Evolutionary conservation across 805 yeast species (phyloP), one percentile per base, ranked within the genome.

Genomic region (Candida ascalaphidarum): DNA sequence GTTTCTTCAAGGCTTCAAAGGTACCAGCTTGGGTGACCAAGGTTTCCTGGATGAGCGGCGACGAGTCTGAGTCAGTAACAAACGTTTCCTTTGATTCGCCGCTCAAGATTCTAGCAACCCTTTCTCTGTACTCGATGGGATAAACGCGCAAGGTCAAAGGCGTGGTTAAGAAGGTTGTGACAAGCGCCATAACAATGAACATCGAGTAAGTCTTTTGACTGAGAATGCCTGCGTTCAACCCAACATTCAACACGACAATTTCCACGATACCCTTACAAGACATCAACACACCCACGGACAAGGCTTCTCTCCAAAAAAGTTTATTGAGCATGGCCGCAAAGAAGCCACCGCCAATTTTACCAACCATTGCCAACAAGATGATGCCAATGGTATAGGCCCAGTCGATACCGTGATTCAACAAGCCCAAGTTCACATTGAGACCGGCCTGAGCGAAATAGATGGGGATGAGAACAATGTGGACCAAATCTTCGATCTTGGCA

Each of bases 241-340:
- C 94, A 14, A 79, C 74, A 23, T 72, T 75, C 38, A 81, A 60
- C 13, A 81, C 92, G 23, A 81, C 88, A 48, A 81, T 77, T 52
- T 81, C 94, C 14, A 81, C 92, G 37, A 81, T 80, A 52, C 94
- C 94, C 52, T 82, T 82, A 65, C 94, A 82, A 5, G 89, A 80
- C 92, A 82, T 82, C 40, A 82, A 61, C 14, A 80, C 69, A 29
- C 94, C 94, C 21, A 81, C 89, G 2, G 88, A 65, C 20, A 76
- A 48, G 2, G 85, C 71, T 48, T 82, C 92, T 48, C 88, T 68
- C 81, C 82, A 77, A 27, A 64, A 63, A 27, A 81, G 53, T 1
- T 81, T 82, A 48, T 67, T 68, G 22, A 72, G 33, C 38, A 66
- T 74, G 2, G 88, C 78, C 21, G 80, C 77, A 9, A 76, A 35